Conservation (phyloP, 305 asterid species). For the Ajuga reptans region DNA sequence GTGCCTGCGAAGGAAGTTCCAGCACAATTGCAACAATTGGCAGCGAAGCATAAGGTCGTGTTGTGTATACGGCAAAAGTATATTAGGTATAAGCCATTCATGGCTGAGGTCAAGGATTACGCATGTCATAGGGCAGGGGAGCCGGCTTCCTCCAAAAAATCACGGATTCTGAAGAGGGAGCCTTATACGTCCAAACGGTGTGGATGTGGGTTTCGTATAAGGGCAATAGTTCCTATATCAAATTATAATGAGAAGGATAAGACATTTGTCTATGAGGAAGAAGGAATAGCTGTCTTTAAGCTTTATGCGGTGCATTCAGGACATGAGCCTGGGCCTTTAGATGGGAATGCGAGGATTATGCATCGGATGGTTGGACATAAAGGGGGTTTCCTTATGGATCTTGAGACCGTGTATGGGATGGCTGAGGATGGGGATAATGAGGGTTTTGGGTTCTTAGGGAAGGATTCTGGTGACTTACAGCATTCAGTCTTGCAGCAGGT, state of each 20-base stretch:
- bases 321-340: constrained; percentile 91
- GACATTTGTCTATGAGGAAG: constrained; percentile 88
- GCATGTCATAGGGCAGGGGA: constrained; percentile 96
- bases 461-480: constrained; percentile 57
- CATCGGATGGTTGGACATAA: constrained; percentile 87
- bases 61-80: constrained; percentile 85
- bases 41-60: constrained; percentile 84
- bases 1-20: constrained; percentile 85
- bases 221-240: constrained; percentile 90
- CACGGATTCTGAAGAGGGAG: constrained; percentile 65
- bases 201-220: constrained; percentile 83
- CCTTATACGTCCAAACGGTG: constrained; percentile 82
- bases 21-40: constrained; percentile 58
- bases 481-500: constrained; percentile 69
- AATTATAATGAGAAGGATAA: constrained; percentile 88
- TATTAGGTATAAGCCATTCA: constrained; percentile 88
- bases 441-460: constrained; percentile 54
- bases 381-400: constrained; percentile 76
- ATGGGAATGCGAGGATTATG: constrained; percentile 94
- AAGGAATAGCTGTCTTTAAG: constrained; percentile 93
- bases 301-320: constrained; percentile 90
- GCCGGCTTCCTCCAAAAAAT: constrained; percentile 73
- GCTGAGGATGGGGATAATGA: constrained; percentile 75
- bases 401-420: constrained; percentile 57
- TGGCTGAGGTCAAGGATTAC: constrained; percentile 98